Percentiles rank a stretch among this genome's conserved stretches.
These are phyloP conservation scores for Exophiala xenobiotica DNA, from an alignment of 2,329 filamentous ascomycete genomes.

Conservation along the genomic window DNA sequence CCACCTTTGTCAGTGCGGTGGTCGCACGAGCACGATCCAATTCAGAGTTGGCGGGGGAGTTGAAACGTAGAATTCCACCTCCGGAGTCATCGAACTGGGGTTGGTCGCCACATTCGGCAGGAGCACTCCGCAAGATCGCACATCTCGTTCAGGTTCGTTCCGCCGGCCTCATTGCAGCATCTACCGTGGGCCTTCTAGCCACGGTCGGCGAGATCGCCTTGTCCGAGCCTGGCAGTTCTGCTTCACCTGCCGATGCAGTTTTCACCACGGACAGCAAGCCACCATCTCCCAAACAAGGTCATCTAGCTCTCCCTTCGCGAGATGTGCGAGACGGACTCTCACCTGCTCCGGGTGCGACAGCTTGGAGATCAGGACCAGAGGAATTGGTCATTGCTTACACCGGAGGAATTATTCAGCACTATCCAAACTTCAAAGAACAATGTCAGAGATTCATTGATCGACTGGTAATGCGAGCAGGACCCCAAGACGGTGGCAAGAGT, in stretches of 20 bases:
- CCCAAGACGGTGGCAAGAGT: conserved; percentile 48
- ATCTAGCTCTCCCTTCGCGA: conserved; percentile 7
- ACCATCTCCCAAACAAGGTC: conserved; percentile 19
- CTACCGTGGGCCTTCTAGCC: conserved; percentile 67
- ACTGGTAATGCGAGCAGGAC: conserved; percentile 48
- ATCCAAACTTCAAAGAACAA: conserved; percentile 69
- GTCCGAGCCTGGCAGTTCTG: conserved; percentile 22
- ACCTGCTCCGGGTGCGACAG: conserved; percentile 29
- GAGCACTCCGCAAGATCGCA: conserved; percentile 64
- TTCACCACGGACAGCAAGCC: conserved; percentile 21
- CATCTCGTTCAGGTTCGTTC: conserved; percentile 70
- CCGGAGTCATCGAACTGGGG: conserved; percentile 50
- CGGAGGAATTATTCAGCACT: conserved; percentile 76
- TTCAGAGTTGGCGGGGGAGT: conserved; percentile 48
- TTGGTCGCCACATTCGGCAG: conserved; percentile 64
- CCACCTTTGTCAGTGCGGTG: conserved; percentile 70
- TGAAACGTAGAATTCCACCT: conserved; percentile 55
- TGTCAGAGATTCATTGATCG: conserved; percentile 68
- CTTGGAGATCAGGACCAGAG: conserved; percentile 41
- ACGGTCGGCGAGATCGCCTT: conserved; percentile 64
- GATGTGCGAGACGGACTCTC: conserved; percentile 20
- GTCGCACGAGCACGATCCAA: conserved; percentile 55
- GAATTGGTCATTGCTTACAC: conserved; percentile 77
- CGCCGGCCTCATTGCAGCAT: conserved; percentile 71
- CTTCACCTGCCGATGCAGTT: conserved; percentile 16